Evolutionary conservation across 2,329 filamentous ascomycete genomes (phyloP).

Genomic region (Pseudogymnoascus sp.): DNA sequence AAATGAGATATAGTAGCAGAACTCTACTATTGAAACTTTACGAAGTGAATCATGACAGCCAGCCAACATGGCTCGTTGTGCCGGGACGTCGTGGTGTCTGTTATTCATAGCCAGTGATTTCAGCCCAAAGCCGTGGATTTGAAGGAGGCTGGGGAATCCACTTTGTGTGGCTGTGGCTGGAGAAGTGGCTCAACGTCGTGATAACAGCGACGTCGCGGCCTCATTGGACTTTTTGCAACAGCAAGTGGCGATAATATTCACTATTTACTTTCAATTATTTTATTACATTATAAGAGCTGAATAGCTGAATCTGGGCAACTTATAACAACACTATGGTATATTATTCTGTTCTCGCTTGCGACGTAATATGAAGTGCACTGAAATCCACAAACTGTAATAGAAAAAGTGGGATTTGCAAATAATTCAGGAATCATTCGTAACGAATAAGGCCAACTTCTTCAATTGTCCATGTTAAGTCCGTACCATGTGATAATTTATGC

Average conservation of each 20-base stretch:
- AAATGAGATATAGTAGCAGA: background rate
- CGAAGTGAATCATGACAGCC: background rate
- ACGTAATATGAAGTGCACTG: too few species aligned
- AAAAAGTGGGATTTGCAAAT: background rate
- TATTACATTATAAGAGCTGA: background rate
- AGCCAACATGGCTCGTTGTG: background rate
- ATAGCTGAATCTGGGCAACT: too few species aligned
- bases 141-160: background rate
- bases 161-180: background rate
- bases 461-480: background rate
- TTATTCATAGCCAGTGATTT: background rate
- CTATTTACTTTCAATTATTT: background rate
- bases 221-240: background rate
- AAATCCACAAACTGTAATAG: background rate
- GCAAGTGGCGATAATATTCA: background rate
- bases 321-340: too few species aligned
- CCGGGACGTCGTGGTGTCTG: background rate
- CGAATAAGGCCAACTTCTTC: background rate
- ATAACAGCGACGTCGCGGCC: background rate
- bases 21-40: background rate
- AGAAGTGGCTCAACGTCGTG: background rate
- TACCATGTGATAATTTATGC: background rate
- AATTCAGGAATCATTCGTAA: background rate
- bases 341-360: too few species aligned
- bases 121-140: background rate